Percentiles rank a stretch among this genome's conserved stretches.
phyloP scores from a whole-genome alignment of 495 filamentous ascomycete genomes.

The Lichina pygmaea region DNA sequence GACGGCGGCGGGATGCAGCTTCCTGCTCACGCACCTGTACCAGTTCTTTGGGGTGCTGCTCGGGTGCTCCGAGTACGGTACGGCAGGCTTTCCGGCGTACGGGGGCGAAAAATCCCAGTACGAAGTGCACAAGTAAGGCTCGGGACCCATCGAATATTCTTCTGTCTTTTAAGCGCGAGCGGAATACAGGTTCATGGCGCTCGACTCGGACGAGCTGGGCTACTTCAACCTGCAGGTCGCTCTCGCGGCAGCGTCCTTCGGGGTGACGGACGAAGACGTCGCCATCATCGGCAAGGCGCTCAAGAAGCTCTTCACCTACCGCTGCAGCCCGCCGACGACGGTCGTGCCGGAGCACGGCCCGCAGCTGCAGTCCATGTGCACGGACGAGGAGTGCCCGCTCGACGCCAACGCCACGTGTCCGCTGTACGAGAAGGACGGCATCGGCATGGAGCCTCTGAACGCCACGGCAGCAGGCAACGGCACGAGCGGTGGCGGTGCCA shows the following conservation, averaged over 20 bases:
- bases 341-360: conserved; percentile 10
- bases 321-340: conserved; percentile 14
- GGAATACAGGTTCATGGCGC: conserved; percentile 22
- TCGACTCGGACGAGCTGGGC: conserved; percentile 17
- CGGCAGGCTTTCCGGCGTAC: conserved; percentile 16
- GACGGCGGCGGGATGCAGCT: conserved; percentile 8
- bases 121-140: conserved; percentile 19
- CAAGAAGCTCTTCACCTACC: conserved; percentile 15
- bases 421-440: conserved; percentile 4
- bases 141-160: too few relatives aligned
- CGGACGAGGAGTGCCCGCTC: conserved; percentile 14
- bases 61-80: conserved; percentile 20
- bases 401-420: conserved; percentile 11
- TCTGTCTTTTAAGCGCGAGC: too few relatives aligned
- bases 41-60: conserved; percentile 24
- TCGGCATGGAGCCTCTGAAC: neutral
- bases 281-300: conserved; percentile 15
- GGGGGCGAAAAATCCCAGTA: conserved; percentile 17
- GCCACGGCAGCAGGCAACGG: neutral
- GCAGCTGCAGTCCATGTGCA: conserved; percentile 20
- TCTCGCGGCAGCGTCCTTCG: conserved; percentile 21
- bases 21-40: conserved; percentile 27
- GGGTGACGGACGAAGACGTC: conserved; percentile 18
- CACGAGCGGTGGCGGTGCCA: neutral
- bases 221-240: conserved; percentile 29